Percentiles rank a stretch among this genome's conserved stretches.
Evolutionary conservation across 441 rosid species (phyloP).

Genomic region (Populus hybrid): DNA sequence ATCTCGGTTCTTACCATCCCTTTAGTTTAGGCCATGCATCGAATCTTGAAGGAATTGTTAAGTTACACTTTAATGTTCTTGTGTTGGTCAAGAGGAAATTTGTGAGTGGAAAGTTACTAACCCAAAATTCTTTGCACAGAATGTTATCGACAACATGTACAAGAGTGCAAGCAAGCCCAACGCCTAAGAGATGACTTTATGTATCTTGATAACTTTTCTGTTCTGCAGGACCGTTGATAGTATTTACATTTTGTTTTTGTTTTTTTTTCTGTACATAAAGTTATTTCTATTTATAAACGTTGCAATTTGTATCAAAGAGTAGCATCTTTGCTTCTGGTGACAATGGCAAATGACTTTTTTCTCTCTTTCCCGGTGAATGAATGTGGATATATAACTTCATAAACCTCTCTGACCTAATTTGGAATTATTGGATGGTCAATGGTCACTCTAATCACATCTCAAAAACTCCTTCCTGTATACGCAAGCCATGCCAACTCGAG

Average conservation of each 20-base stretch:
- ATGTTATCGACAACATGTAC: slow-evolving; percentile 67
- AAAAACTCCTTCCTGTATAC: neutral
- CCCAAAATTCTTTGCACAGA: slow-evolving; percentile 32
- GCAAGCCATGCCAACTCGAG: too few relatives aligned
- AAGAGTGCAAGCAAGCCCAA: slow-evolving; percentile 48
- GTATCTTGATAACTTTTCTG: neutral
- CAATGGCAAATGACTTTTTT: neutral
- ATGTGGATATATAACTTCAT: neutral
- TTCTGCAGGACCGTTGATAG: neutral
- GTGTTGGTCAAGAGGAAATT: neutral
- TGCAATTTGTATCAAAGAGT: neutral
- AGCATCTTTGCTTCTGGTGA: neutral
- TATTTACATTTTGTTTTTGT: neutral
- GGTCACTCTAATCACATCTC: too few relatives aligned
- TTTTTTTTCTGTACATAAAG: slow-evolving; percentile 21
- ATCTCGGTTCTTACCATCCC: neutral
- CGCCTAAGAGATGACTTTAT: slow-evolving; percentile 17
- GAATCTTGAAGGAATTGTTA: neutral
- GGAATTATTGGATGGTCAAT: too few relatives aligned
- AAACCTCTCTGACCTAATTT: neutral
- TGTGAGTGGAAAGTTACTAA: neutral
- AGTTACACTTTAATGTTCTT: neutral
- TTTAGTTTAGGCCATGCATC: neutral
- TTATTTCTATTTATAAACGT: neutral
- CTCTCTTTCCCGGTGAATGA: neutral